Base-by-base conservation (phyloP, 2,329 filamentous ascomycete genomes). In the Neonectria neomacrospora region DNA sequence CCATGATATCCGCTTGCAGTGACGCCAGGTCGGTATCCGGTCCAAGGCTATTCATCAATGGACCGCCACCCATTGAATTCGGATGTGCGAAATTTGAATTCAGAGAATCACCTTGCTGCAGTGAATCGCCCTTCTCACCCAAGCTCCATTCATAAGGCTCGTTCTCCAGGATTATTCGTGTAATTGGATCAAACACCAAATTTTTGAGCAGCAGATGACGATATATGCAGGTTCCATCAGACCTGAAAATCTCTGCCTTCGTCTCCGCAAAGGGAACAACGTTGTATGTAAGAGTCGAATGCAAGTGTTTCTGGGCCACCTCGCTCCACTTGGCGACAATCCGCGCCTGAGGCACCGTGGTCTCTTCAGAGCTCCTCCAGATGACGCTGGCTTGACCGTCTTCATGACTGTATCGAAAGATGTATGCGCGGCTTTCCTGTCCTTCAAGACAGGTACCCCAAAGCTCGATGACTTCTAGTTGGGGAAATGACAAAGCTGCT, bases 101-200 rank as follows among this genome's bases (percentile, higher is more conserved):
- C 50, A 57, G 56, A 56, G 51, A n/a, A 51, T 55, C 50, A 53
- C 44, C 56, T 41, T 63, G 51, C 55, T 54, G 55, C 7, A 18
- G 39, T 59, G 42, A 53, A 59, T 56, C 45, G n/a, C 50, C 52
- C 48, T 48, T 47, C 55, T 32, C 50, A 58, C 32, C 50, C 54
- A 44, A 59, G 32, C 28, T 41, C 51, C 34, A 61, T 42, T 42
- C 42, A 63, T 50, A 58, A 20, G 54, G 12, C 56, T 66, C 60
- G 32, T 54, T 61, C 57, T 66, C 64, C 39, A 66, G 53, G 42
- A 66, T 53, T 51, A 45, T 61, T 56, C 58, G 64, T 45, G 64
- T 66, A 47, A 66, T 60, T 57, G 56, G 64, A 58, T 66, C 64
- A 66, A 66, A 57, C 37, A 60, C 44, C 50, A 66, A 54, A 32